These are phyloP conservation scores for Chaetomidium leptoderma DNA, from an alignment of 495 filamentous ascomycete genomes.

Conservation along the genomic window DNA sequence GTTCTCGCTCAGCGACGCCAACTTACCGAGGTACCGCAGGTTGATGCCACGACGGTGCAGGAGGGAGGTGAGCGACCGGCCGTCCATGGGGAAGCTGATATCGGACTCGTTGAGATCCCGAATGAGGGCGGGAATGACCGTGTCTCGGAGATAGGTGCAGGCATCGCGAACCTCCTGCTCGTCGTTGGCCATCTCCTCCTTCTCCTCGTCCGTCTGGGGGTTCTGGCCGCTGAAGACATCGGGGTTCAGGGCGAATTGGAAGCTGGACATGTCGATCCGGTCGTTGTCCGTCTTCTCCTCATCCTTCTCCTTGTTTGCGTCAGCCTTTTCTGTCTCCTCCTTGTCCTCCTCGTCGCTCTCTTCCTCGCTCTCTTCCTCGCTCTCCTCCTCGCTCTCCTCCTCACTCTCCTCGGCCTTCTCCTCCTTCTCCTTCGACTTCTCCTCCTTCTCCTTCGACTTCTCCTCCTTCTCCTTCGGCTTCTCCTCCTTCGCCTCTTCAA, in stretches of 20 bases:
- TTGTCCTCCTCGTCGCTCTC: slow-evolving; percentile 31
- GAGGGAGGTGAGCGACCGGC: slow-evolving; percentile 77
- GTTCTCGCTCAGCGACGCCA: slow-evolving; percentile 66
- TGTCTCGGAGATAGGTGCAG: slow-evolving; percentile 69
- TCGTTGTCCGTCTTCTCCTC: slow-evolving; percentile 39
- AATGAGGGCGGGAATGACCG: slow-evolving; percentile 66
- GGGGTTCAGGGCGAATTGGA: slow-evolving; percentile 85
- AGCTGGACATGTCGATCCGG: slow-evolving; percentile 72
- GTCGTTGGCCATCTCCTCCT: slow-evolving; percentile 76
- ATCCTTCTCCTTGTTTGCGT: slow-evolving; percentile 26
- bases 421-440: slow-evolving; percentile 22
- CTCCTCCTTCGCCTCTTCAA: slow-evolving; percentile 21
- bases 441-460: slow-evolving; percentile 12
- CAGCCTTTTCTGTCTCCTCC: slow-evolving; percentile 18
- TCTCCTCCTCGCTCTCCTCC: slow-evolving; percentile 25
- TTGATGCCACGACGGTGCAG: slow-evolving; percentile 98
- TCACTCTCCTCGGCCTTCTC: slow-evolving; percentile 14
- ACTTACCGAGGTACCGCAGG: slow-evolving; percentile 84
- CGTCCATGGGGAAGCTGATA: slow-evolving; percentile 97
- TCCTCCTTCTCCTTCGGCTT: slow-evolving; percentile 27
- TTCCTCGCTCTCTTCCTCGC: slow-evolving; percentile 32
- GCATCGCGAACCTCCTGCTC: slow-evolving; percentile 84
- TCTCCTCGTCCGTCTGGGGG: slow-evolving; percentile 86
- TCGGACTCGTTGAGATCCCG: slow-evolving; percentile 87
- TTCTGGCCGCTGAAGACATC: slow-evolving; percentile 91